Evolutionary conservation across 306 rosid species (phyloP), one percentile per base, ranked within the genome.

Genomic region (Alnus rubra): DNA sequence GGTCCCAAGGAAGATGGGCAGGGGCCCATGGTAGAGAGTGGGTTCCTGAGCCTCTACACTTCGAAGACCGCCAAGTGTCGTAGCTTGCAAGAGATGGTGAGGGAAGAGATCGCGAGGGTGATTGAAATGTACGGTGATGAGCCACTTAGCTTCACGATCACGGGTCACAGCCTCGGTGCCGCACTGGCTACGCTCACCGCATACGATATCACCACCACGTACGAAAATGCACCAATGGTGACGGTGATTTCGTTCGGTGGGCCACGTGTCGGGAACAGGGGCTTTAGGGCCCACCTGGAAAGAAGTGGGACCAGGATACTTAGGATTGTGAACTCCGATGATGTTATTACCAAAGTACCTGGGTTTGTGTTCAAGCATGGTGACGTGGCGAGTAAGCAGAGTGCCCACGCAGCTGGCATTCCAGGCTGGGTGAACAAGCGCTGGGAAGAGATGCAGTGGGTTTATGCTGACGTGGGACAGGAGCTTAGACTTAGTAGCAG

Each of bases 221-320:
- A 56, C 48, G 63, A 44, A 31, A 30, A 39, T 16, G 58, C 74
- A 0, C 75, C 75, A 0, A 10, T 80, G 76, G 84, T 81, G 54
- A 81, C 84, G 12, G 84, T 81, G 19, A 81, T 81, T 13, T 81
- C 84, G 0, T 81, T 81, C 12, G 84, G 80, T 0, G 84, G 84
- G 30, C 84, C 84, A 12, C 84, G 84, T 1, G 80, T 81, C 1
- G 84, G 84, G 2, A 68, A 81, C 64, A 65, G 5, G 3, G 68
- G 54, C 63, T 81, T 81, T 19, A 33, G 80, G 47, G 19, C 54
- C 31, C 50, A 54, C 1, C 33, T 81, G 0, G 84, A 81, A 49
- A 23, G 51, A 31, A 77, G 78, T 75, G 84, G 80, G 64, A 81
- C 65, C 0, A 75, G 54, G 52, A 69, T 81, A 15, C 48, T 81